Evolutionary conservation across 192 early-diverging fungal species (phyloP).

Genomic region (Gaertneriomyces semiglobifer): DNA sequence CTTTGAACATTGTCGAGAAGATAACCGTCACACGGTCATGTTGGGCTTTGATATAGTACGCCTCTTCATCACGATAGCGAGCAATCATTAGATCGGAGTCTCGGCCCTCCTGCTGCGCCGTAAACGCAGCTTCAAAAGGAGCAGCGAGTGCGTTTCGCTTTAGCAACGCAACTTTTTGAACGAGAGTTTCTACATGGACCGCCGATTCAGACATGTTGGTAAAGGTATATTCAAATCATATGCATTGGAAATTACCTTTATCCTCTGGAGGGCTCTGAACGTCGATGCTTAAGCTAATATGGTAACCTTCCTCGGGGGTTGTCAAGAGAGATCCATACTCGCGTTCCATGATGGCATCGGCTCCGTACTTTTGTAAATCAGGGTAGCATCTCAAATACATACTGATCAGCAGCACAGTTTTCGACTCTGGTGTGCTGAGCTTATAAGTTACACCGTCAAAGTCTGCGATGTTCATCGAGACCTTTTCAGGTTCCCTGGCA

Average conservation of each 20-base stretch:
- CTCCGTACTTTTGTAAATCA: conserved; percentile 79
- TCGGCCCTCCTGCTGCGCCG: conserved; percentile 71
- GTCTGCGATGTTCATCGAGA: conserved; percentile 77
- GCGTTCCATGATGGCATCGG: conserved; percentile 73
- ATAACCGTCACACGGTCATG: conserved; percentile 96
- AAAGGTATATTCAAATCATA: conserved; percentile 4
- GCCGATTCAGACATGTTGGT: background rate
- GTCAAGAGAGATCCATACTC: conserved; percentile 73
- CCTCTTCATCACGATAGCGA: conserved; percentile 91
- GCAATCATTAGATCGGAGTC: conserved; percentile 82
- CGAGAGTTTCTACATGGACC: conserved; percentile 20
- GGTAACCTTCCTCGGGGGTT: conserved; percentile 52
- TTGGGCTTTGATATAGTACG: conserved; percentile 86
- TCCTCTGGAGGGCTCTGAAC: conserved; percentile 72
- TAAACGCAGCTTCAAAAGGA: conserved; percentile 88
- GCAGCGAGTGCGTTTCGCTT: conserved; percentile 95
- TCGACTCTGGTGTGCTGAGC: conserved; percentile 64
- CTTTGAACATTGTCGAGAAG: conserved; percentile 94
- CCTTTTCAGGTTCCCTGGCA: conserved; percentile 34
- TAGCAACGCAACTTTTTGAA: conserved; percentile 79
- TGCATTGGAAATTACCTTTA: conserved; percentile 47
- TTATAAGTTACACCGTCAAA: conserved; percentile 95
- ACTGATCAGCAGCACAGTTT: conserved; percentile 59
- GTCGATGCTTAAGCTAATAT: conserved; percentile 83
- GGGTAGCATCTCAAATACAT: conserved; percentile 80